These are phyloP conservation scores for Suillus discolor DNA, from an alignment of 768 basidiomycete genomes.

Conservation along the genomic window DNA sequence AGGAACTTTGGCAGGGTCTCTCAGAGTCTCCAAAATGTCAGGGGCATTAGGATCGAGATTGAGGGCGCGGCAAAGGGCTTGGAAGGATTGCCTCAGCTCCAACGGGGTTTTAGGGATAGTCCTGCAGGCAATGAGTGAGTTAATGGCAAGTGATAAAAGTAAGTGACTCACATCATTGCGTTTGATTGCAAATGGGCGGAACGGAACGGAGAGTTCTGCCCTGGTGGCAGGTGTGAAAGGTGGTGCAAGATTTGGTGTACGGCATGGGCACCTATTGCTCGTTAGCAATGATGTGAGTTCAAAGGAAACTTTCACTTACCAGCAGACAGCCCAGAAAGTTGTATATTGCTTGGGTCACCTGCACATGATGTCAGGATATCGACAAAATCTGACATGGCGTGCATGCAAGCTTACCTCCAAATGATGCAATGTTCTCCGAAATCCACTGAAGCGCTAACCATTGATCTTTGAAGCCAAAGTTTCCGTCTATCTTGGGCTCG, in stretches of 20 bases:
- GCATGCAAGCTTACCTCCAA: conserved; percentile 58
- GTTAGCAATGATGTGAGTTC: not conserved
- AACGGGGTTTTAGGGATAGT: conserved; percentile 59
- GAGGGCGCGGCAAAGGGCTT: conserved; percentile 59
- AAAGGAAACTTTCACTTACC: conserved; percentile 38
- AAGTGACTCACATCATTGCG: conserved; percentile 57
- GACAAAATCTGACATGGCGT: not conserved
- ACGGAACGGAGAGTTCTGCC: conserved; percentile 60
- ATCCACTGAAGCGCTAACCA: conserved; percentile 81
- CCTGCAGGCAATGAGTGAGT: conserved; percentile 30
- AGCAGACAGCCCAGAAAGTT: conserved; percentile 72
- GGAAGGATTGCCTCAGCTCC: conserved; percentile 63
- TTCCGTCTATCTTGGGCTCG: conserved; percentile 61
- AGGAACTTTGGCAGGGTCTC: conserved; percentile 50
- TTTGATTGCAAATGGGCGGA: conserved; percentile 75
- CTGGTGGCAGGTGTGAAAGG: conserved; percentile 61
- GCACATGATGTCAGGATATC: conserved; percentile 1
- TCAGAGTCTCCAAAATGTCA: conserved; percentile 51
- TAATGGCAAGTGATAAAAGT: not conserved
- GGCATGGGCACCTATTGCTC: conserved; percentile 61
- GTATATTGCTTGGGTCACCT: conserved; percentile 65
- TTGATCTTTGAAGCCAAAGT: conserved; percentile 86
- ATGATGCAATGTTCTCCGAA: conserved; percentile 61
- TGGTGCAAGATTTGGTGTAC: conserved; percentile 76
- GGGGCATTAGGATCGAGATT: conserved; percentile 54